phyloP scores from a whole-genome alignment of 1,284 basidiomycete species.

The Meripilus lineatus region DNA sequence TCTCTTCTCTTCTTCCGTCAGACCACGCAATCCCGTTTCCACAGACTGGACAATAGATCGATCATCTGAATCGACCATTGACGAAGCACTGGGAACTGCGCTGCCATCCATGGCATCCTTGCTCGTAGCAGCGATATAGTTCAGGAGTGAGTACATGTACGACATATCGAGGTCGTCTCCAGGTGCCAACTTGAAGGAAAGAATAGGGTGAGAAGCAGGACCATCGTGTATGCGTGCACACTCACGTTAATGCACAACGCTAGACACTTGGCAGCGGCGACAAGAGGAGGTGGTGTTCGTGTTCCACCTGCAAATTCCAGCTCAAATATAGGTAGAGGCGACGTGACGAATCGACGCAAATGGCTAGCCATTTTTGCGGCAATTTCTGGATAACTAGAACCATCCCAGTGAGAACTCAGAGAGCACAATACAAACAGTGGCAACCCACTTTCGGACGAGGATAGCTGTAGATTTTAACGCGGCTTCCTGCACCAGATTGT shows the following conservation, averaged over 20 bases:
- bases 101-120: conserved; percentile 63
- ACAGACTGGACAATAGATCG: conserved; percentile 47
- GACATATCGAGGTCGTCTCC: conserved; percentile 92
- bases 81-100: conserved; percentile 36
- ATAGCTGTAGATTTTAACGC: conserved; percentile 79
- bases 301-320: conserved; percentile 75
- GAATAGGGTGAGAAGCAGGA: neutral
- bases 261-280: conserved; percentile 85
- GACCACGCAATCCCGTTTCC: conserved; percentile 55
- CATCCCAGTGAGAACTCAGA: conserved; percentile 1
- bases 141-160: conserved; percentile 93
- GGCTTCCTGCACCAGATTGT: conserved; percentile 80
- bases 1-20: conserved; percentile 81
- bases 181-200: conserved; percentile 59
- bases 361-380: conserved; percentile 76
- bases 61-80: conserved; percentile 32
- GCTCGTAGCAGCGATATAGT: conserved; percentile 81
- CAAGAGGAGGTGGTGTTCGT: conserved; percentile 70
- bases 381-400: conserved; percentile 70
- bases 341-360: conserved; percentile 85
- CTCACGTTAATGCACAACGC: conserved; percentile 83
- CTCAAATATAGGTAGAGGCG: conserved; percentile 85
- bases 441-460: conserved; percentile 72
- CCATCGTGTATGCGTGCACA: conserved; percentile 3
- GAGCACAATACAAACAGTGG: neutral